These are phyloP conservation scores for Ascodesmis nigricans DNA, from an alignment of 495 filamentous ascomycete genomes.

Conservation along the genomic window DNA sequence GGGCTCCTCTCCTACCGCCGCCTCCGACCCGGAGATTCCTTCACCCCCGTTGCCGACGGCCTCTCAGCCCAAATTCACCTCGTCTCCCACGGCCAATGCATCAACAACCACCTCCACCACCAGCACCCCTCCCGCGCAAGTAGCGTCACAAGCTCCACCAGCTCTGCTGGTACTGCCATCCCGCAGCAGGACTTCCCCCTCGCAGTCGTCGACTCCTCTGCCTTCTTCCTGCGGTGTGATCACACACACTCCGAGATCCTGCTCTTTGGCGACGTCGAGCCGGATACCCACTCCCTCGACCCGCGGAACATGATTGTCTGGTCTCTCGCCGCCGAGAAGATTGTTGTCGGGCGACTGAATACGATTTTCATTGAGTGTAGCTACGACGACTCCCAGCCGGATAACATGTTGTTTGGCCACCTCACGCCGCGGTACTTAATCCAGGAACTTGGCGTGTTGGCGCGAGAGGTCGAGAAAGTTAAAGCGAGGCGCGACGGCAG, in stretches of 20 bases:
- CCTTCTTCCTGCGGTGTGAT: slow-evolving; percentile 69
- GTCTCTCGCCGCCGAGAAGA: slow-evolving; percentile 64
- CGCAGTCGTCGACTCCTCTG: slow-evolving; percentile 50
- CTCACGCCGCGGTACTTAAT: slow-evolving; percentile 61
- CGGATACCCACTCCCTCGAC: slow-evolving; percentile 46
- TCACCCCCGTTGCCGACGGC: slow-evolving; percentile 65
- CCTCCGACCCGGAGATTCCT: slow-evolving; percentile 73
- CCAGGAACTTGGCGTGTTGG: slow-evolving; percentile 51
- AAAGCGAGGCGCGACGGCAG: slow-evolving; percentile 18
- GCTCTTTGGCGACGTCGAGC: slow-evolving; percentile 89
- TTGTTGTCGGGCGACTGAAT: slow-evolving; percentile 40
- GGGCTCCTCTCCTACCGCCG: slow-evolving; percentile 81
- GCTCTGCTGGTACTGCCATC: slow-evolving; percentile 8
- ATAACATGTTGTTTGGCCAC: slow-evolving; percentile 66
- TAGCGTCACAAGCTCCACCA: slow-evolving; percentile 24
- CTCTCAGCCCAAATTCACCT: slow-evolving; percentile 54
- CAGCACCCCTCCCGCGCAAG: too few relatives aligned
- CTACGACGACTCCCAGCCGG: slow-evolving; percentile 53
- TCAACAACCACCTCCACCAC: slow-evolving; percentile 44
- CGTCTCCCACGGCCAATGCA: slow-evolving; percentile 74
- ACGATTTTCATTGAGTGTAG: slow-evolving; percentile 93
- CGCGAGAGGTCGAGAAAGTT: slow-evolving; percentile 34
- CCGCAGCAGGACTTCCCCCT: background rate
- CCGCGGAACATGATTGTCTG: slow-evolving; percentile 65
- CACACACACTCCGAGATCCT: slow-evolving; percentile 50